These are phyloP conservation scores for Brassica carinata DNA, from an alignment of 345 rosid genomes.

Conservation along the genomic window DNA sequence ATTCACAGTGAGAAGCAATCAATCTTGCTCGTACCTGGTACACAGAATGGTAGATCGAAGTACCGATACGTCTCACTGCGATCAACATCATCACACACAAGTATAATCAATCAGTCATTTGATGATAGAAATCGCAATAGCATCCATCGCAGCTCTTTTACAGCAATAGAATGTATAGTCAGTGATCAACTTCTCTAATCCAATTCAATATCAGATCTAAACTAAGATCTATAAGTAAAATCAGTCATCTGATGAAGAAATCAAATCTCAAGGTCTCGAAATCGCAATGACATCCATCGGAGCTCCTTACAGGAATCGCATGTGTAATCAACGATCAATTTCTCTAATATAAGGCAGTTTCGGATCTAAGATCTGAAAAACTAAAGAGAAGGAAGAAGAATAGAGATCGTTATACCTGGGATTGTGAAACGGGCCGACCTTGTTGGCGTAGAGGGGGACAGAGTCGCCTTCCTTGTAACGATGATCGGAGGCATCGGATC, in stretches of 20 bases:
- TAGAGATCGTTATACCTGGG: background rate
- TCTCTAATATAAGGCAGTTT: background rate
- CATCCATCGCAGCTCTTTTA: conserved; percentile 14
- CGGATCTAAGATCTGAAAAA: conserved; percentile 9
- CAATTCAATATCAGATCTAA: conserved; percentile 22
- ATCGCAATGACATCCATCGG: background rate
- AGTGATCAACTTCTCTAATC: conserved; percentile 10
- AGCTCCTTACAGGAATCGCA: conserved; percentile 11
- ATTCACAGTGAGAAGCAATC: background rate
- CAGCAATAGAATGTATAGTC: background rate
- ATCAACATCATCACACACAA: conserved; percentile 19
- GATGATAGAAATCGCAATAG: background rate
- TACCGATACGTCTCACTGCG: conserved; percentile 85
- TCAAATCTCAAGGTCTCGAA: too few relatives aligned
- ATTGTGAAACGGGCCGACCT: conserved; percentile 59
- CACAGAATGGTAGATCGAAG: conserved; percentile 80
- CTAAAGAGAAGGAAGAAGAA: background rate
- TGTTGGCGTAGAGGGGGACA: conserved; percentile 80
- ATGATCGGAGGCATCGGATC: conserved; percentile 72
- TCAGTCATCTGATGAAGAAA: conserved; percentile 8
- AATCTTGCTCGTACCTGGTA: conserved; percentile 49
- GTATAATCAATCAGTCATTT: background rate
- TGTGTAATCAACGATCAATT: background rate
- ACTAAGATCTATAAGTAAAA: conserved; percentile 1
- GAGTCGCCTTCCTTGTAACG: conserved; percentile 65